A percentile compares a stretch with the other conserved stretches of the same genome.
These are phyloP conservation scores for Pisolithus orientalis DNA, from an alignment of 768 basidiomycete genomes.

Conservation along the genomic window DNA sequence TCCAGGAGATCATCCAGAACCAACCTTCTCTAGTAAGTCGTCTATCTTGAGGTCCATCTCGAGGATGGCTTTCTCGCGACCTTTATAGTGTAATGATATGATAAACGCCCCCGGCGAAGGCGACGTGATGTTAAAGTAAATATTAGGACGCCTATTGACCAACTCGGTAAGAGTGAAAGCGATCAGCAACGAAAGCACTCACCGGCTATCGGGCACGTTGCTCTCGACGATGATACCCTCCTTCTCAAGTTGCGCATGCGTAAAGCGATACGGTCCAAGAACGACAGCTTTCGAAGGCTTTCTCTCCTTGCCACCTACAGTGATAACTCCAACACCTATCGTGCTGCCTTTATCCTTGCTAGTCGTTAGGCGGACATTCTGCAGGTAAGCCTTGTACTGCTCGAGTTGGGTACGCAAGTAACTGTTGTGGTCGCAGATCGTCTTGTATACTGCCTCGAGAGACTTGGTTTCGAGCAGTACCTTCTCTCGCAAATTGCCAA, in stretches of 20 bases:
- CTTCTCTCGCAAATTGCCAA: slow-evolving; percentile 95
- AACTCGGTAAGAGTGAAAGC: background rate
- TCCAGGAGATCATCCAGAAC: slow-evolving; percentile 12
- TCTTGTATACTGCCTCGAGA: slow-evolving; percentile 97
- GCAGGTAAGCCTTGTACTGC: slow-evolving; percentile 98
- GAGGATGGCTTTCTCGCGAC: slow-evolving; percentile 95
- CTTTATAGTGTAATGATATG: slow-evolving; percentile 98
- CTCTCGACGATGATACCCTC: slow-evolving; percentile 99
- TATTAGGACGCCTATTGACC: slow-evolving; percentile 77
- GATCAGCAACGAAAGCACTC: slow-evolving; percentile 16
- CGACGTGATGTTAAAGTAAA: slow-evolving; percentile 98
- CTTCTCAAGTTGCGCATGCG: slow-evolving; percentile 97
- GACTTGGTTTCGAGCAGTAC: slow-evolving; percentile 87
- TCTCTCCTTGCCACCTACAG: slow-evolving; percentile 96
- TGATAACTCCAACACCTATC: slow-evolving; percentile 89
- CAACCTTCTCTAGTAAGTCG: slow-evolving; percentile 92
- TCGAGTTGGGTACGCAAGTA: slow-evolving; percentile 94
- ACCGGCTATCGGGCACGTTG: slow-evolving; percentile 98
- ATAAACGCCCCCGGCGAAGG: slow-evolving; percentile 98
- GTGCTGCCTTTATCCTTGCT: slow-evolving; percentile 84
- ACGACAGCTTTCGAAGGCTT: slow-evolving; percentile 80
- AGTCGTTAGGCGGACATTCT: slow-evolving; percentile 89
- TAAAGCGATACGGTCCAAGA: slow-evolving; percentile 94
- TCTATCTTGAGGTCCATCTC: slow-evolving; percentile 99
- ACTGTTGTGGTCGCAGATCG: slow-evolving; percentile 98